Base-by-base conservation (phyloP, 2,329 filamentous ascomycete species). In the Byssothecium circinans region DNA sequence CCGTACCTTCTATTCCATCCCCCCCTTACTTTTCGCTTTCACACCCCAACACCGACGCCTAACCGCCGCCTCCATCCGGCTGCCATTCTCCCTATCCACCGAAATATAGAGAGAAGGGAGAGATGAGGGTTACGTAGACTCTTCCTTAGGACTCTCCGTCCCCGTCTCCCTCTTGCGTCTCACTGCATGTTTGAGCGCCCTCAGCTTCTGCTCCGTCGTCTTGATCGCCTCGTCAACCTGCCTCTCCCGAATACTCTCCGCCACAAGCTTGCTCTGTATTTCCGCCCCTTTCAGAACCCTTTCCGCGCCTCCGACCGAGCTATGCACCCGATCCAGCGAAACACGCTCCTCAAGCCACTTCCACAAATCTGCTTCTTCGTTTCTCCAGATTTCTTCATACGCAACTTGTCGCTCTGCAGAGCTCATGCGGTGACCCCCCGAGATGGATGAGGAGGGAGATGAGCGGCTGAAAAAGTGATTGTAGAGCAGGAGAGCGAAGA, bases 371-470 rank as follows among this genome's bases (percentile, higher is more conserved):
- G 83, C 89, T 67, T 96, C 91, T 69, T 96, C 90, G 33, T 83
- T 78, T 29, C 84, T 81, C 91, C 92, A 99, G 64, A 97, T 87
- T 72, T 96, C 89, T 58, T 97, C 91, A 67, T 96, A 97, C 0
- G 89, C 90, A 2, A 87, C 84, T 14, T 91, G 74, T 5, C 91
- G 82, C 45, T 91, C 84, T 0, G 88, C 81, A 6, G 61, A 69
- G 59, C 46, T 65, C 35, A 53, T 74, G 1, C 45, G 45, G 17
- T 52, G 37, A 53, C 34, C 52, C 14, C 52, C 63, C 51, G 27
- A 72, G 61, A 34, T 74, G 41, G 34, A 56, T 12, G 15, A 17
- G 18, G 12, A 15, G 4, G 19, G 17, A 10, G 19, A 30, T 6
- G 8, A 20, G 47, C 38, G 69, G 20, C 29, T 32, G 66, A 69